Percentiles rank a stretch among this genome's conserved stretches.
Conservation (phyloP, 2,329 filamentous ascomycete species). For the Penicillium italicum region DNA sequence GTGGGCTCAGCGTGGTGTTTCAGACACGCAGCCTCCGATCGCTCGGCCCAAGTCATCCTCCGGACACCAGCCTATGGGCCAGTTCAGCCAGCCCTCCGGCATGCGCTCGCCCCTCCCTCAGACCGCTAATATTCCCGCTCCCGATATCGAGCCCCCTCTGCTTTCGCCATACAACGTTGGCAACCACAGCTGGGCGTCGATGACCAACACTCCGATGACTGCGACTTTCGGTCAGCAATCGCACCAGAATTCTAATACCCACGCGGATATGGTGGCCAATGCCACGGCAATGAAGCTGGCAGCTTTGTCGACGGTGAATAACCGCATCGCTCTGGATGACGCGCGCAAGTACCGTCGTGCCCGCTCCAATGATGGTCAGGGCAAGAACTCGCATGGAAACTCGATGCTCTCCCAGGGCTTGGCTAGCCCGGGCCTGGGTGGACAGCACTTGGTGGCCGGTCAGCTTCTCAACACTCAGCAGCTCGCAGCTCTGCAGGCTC, state of each 20-base stretch:
- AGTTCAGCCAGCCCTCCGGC: constrained; percentile 79
- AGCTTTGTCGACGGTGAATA: constrained; percentile 95
- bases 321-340: constrained; percentile 93
- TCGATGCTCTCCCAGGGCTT: constrained; percentile 66
- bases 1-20: constrained; percentile 61
- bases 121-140: constrained; percentile 73
- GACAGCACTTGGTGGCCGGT: constrained; percentile 78
- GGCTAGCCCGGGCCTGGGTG: constrained; percentile 60
- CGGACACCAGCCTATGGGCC: constrained; percentile 79
- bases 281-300: constrained; percentile 98
- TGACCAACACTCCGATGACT: constrained; percentile 97
- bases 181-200: constrained; percentile 95
- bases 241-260: constrained; percentile 49
- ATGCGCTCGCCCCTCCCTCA: constrained; percentile 82
- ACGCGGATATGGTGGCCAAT: constrained; percentile 97
- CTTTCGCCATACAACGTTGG: constrained; percentile 75
- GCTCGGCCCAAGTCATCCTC: constrained; percentile 73
- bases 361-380: constrained; percentile 74
- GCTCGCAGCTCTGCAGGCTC: constrained; percentile 73
- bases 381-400: constrained; percentile 41
- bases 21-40: constrained; percentile 52
- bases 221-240: constrained; percentile 67
- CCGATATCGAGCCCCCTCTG: constrained; percentile 74
- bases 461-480: constrained; percentile 84
- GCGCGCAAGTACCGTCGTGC: constrained; percentile 93